Evolutionary conservation across 192 early-diverging fungal genomes (phyloP).

Genomic region (Glomus cerebriforme): DNA sequence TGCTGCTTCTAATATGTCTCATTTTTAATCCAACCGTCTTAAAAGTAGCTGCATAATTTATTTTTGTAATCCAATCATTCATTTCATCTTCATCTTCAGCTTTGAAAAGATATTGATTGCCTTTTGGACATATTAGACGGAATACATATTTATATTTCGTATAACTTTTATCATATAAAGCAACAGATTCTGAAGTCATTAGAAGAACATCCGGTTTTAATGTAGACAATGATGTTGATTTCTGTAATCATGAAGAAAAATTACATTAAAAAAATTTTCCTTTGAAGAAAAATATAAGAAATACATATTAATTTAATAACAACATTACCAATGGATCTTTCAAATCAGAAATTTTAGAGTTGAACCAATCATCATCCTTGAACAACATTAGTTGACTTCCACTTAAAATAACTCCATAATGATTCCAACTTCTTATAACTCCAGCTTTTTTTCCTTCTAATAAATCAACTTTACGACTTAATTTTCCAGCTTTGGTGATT

Average conservation of each 20-base stretch:
- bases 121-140: conserved; percentile 67
- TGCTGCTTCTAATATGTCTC: conserved; percentile 10
- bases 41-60: conserved; percentile 79
- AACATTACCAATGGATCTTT: background rate
- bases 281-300: background rate
- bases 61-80: conserved; percentile 79
- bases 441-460: conserved; percentile 64
- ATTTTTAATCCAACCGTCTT: conserved; percentile 59
- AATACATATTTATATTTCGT: conserved; percentile 82
- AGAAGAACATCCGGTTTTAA: conserved; percentile 29
- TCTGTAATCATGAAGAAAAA: background rate
- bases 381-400: conserved; percentile 79
- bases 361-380: conserved; percentile 54
- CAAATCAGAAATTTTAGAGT: conserved; percentile 39
- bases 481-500: conserved; percentile 66
- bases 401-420: conserved; percentile 73
- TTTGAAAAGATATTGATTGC: conserved; percentile 72
- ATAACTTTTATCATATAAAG: conserved; percentile 68
- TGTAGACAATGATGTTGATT: conserved; percentile 21
- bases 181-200: conserved; percentile 61
- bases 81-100: conserved; percentile 68
- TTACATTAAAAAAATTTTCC: background rate
- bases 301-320: background rate
- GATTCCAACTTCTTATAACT: conserved; percentile 68
- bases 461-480: conserved; percentile 74